Evolutionary conservation across 306 rosid genomes (phyloP).

Genomic region (Herpetospermum pedunculosum): DNA sequence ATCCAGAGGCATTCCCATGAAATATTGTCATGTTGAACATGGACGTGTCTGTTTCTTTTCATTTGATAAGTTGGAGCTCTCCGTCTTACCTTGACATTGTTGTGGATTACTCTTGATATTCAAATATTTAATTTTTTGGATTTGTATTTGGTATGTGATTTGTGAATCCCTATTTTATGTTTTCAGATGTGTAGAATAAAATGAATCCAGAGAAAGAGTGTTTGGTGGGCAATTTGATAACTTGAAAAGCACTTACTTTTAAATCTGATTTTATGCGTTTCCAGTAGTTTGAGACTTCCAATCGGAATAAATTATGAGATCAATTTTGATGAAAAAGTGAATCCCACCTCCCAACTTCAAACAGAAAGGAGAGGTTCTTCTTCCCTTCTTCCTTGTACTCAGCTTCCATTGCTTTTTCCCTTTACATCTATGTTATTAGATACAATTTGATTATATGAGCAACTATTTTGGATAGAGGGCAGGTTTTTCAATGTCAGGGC

Average conservation of each 20-base stretch:
- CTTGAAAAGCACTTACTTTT: not conserved
- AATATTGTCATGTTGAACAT: conserved; percentile 47
- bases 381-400: not conserved
- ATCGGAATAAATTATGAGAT: not conserved
- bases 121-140: not conserved
- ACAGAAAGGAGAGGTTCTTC: not conserved
- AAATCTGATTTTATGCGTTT: not conserved
- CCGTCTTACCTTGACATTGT: conserved; percentile 38
- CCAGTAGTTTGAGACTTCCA: not conserved
- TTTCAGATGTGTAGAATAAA: not conserved
- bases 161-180: not conserved
- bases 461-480: not conserved
- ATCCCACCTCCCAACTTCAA: too few species aligned
- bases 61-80: conserved; percentile 52
- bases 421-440: too few species aligned
- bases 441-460: too few species aligned
- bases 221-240: not conserved
- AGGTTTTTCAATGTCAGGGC: not conserved
- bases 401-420: too few species aligned
- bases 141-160: not conserved
- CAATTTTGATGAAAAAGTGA: not conserved
- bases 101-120: conserved; percentile 1
- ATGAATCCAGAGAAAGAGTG: not conserved
- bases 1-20: conserved; percentile 45
- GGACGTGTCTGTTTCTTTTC: conserved; percentile 67